Evolutionary conservation across 2,329 filamentous ascomycete species (phyloP).

Genomic region (Hypoxylon sp.): DNA sequence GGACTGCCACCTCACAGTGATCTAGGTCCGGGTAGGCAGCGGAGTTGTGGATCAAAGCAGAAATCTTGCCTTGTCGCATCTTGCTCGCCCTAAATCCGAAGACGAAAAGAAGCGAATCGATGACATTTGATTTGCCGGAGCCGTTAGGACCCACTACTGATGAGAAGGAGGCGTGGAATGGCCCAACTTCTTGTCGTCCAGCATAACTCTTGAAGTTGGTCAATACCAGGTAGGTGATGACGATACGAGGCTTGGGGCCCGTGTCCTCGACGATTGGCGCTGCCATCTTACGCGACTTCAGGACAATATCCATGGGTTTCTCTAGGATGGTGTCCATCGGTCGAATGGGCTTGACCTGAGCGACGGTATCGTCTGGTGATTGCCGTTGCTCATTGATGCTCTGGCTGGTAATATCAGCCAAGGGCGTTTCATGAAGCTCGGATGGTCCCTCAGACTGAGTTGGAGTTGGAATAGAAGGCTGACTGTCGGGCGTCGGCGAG

Average conservation of each 20-base stretch:
- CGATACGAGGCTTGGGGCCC: constrained; percentile 86
- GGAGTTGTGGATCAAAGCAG: constrained; percentile 97
- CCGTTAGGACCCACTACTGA: constrained; percentile 98
- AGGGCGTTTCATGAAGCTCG: constrained; percentile 68
- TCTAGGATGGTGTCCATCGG: constrained; percentile 84
- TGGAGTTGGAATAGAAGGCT: constrained; percentile 63
- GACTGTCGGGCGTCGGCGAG: constrained; percentile 57
- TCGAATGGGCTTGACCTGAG: constrained; percentile 78
- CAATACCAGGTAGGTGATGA: constrained; percentile 91
- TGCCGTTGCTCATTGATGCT: constrained; percentile 74
- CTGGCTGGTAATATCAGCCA: constrained; percentile 80
- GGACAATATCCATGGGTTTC: constrained; percentile 92
- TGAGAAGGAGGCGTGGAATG: constrained; percentile 97
- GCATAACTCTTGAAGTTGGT: constrained; percentile 99
- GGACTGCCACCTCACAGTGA: constrained; percentile 94
- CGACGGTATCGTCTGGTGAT: constrained; percentile 63
- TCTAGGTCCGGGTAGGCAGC: constrained; percentile 87
- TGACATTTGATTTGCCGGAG: constrained; percentile 98
- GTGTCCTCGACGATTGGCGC: constrained; percentile 79
- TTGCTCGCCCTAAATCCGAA: constrained; percentile 99
- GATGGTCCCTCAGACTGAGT: constrained; percentile 68
- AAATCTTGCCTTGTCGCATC: constrained; percentile 99
- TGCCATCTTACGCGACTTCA: constrained; percentile 83
- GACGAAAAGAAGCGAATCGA: constrained; percentile 97
- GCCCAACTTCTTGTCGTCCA: constrained; percentile 92